These are phyloP conservation scores for Penicillium maclennaniae DNA, from an alignment of 495 filamentous ascomycete species.

Conservation along the genomic window DNA sequence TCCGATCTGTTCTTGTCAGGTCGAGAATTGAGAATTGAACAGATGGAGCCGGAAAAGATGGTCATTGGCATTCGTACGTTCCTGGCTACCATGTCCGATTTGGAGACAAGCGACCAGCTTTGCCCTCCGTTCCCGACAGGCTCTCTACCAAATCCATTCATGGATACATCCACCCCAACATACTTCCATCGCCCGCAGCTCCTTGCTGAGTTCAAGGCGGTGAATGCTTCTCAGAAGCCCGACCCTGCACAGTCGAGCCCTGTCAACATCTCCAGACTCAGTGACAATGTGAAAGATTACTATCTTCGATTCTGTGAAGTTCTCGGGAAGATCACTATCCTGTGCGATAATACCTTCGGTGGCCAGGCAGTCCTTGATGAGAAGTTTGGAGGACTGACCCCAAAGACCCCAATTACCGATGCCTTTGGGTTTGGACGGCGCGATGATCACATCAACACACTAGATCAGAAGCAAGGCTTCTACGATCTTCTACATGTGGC, in stretches of 20 bases:
- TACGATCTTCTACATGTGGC: constrained; percentile 95
- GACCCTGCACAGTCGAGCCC: constrained; percentile 53
- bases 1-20: constrained; percentile 75
- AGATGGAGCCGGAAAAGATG: constrained; percentile 93
- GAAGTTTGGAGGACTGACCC: constrained; percentile 79
- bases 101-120: constrained; percentile 79
- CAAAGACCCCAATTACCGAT: constrained; percentile 90
- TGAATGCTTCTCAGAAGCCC: constrained; percentile 34
- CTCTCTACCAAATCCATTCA: constrained; percentile 43
- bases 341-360: constrained; percentile 95
- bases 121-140: constrained; percentile 75
- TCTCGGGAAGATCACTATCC: constrained; percentile 87
- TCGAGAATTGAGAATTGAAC: constrained; percentile 80
- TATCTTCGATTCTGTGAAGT: constrained; percentile 92
- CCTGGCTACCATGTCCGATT: constrained; percentile 83
- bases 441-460: constrained; percentile 68
- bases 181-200: constrained; percentile 39
- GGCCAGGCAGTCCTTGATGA: constrained; percentile 94
- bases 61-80: constrained; percentile 93
- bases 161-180: constrained; percentile 31
- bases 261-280: constrained; percentile 67
- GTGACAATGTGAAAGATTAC: constrained; percentile 72
- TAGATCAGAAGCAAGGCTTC: constrained; percentile 89
- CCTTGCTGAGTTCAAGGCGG: constrained; percentile 33
- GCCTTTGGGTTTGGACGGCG: constrained; percentile 84